phyloP scores from a whole-genome alignment of 2,329 filamentous ascomycete species.

The Aspergillus fijiensis region DNA sequence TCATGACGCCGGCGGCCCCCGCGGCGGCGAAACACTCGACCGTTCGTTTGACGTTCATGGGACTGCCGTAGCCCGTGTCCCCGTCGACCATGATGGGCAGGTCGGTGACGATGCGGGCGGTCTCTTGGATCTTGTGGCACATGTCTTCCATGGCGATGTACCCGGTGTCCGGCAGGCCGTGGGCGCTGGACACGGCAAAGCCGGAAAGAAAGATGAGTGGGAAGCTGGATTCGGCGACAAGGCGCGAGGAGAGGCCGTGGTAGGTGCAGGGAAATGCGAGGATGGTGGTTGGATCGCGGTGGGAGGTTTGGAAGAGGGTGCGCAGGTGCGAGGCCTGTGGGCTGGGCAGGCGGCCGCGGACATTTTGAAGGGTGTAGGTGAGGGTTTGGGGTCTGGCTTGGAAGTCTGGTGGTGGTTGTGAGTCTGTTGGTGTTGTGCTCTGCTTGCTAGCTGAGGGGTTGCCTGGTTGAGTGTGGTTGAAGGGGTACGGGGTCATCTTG shows the following conservation, averaged over 20 bases:
- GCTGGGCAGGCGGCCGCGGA: conserved; percentile 41
- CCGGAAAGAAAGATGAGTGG: conserved; percentile 48
- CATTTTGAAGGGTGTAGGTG: conserved; percentile 24
- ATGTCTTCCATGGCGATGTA: conserved; percentile 52
- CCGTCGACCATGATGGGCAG: conserved; percentile 49
- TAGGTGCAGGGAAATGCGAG: conserved; percentile 47
- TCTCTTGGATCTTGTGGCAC: conserved; percentile 48
- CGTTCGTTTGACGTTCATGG: conserved; percentile 50
- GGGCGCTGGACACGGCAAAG: conserved; percentile 43
- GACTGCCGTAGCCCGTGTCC: conserved; percentile 51
- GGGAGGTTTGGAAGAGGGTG: conserved; percentile 35
- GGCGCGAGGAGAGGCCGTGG: conserved; percentile 45
- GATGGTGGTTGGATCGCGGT: conserved; percentile 45
- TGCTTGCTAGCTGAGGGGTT: not conserved
- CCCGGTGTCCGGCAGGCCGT: conserved; percentile 49
- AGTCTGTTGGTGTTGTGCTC: conserved; percentile 3
- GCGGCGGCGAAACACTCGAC: conserved; percentile 47
- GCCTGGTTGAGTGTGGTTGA: not conserved
- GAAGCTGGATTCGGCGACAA: conserved; percentile 50
- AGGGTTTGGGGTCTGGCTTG: not conserved
- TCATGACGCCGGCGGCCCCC: conserved; percentile 42
- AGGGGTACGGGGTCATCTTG: not conserved
- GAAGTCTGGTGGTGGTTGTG: not conserved
- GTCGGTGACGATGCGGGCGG: conserved; percentile 28
- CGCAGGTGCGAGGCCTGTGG: conserved; percentile 38